These are phyloP conservation scores for Ustilago esculenta DNA, from an alignment of 1,284 basidiomycete genomes.

Conservation along the genomic window DNA sequence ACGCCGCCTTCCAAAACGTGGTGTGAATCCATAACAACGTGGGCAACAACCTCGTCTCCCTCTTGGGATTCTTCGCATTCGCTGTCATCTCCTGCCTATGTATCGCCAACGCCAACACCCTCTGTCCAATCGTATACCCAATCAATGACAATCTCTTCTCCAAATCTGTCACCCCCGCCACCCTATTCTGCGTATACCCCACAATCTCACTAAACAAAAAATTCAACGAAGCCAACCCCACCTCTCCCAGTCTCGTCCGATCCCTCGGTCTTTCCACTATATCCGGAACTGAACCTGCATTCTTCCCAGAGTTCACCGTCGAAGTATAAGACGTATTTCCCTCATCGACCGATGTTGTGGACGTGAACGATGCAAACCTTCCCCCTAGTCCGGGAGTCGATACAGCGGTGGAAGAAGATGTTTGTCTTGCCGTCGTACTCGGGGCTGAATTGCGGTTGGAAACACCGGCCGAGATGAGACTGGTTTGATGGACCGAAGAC, in stretches of 20 bases:
- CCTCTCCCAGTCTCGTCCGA: constrained; percentile 44
- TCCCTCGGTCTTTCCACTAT: constrained; percentile 62
- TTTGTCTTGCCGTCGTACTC: background rate
- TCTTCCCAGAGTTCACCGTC: background rate
- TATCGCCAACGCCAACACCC: constrained; percentile 44
- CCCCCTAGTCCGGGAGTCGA: background rate
- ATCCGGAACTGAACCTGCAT: constrained; percentile 36
- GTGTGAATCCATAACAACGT: constrained; percentile 63
- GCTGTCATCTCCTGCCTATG: constrained; percentile 53
- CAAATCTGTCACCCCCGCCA: constrained; percentile 91
- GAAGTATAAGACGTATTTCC: background rate
- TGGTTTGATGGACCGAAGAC: constrained; percentile 8
- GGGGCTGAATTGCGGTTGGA: background rate
- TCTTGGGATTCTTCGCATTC: constrained; percentile 57
- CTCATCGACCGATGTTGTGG: constrained; percentile 1
- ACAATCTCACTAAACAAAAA: constrained; percentile 64
- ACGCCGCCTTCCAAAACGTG: constrained; percentile 91
- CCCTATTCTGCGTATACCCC: constrained; percentile 88
- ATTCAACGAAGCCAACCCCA: constrained; percentile 42
- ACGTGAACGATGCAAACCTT: constrained; percentile 23
- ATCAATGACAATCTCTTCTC: constrained; percentile 70
- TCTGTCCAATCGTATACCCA: constrained; percentile 57
- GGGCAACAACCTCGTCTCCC: constrained; percentile 61
- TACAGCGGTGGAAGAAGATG: background rate
- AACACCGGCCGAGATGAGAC: constrained; percentile 3